Conservation (phyloP, 768 basidiomycete species). For the Saitozyma sp. region DNA sequence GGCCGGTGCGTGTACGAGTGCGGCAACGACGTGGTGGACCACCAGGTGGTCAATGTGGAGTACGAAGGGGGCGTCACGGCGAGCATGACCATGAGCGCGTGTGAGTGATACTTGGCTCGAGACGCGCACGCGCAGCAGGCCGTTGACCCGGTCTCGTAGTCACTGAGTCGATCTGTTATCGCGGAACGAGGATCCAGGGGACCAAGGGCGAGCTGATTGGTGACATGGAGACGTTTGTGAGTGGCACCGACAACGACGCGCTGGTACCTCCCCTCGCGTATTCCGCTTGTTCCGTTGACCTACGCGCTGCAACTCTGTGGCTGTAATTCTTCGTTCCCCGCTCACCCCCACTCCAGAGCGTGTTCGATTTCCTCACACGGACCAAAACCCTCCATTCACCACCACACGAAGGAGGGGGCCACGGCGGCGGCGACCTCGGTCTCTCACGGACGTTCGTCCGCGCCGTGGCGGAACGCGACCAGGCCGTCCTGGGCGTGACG, state of each 20-base stretch:
- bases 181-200: constrained; percentile 82
- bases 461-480: constrained; percentile 67
- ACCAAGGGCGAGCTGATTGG: constrained; percentile 86
- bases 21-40: constrained; percentile 82
- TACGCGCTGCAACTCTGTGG: background rate
- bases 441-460: constrained; percentile 73
- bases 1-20: constrained; percentile 83
- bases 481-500: constrained; percentile 65
- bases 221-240: constrained; percentile 67
- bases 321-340: background rate
- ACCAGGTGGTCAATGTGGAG: constrained; percentile 87
- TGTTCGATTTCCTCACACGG: constrained; percentile 68
- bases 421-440: constrained; percentile 80
- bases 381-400: constrained; percentile 58
- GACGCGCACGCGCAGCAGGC: background rate
- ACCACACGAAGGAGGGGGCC: constrained; percentile 64
- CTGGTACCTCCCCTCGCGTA: background rate
- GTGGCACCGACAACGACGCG: background rate
- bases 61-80: constrained; percentile 78
- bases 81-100: constrained; percentile 84
- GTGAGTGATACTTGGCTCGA: constrained; percentile 4
- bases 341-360: constrained; percentile 52
- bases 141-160: constrained; percentile 47
- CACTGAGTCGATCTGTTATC: constrained; percentile 70
- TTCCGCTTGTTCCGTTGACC: background rate